Base-by-base conservation (phyloP, 169 alveolate genomes). In the Theileria parva region DNA sequence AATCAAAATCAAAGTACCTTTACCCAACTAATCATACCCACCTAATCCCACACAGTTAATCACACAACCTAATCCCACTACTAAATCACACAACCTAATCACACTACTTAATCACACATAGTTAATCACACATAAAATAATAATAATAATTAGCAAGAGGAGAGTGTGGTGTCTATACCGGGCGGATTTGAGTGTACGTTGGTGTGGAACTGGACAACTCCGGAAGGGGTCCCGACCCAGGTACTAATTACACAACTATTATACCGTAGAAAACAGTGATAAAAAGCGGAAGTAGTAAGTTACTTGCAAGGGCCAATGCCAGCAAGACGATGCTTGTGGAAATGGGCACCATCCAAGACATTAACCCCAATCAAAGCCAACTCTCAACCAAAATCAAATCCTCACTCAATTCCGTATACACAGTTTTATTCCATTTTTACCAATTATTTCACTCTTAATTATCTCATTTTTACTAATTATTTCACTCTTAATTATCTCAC, bases 321-420 rank as follows among this genome's bases (percentile, higher is more conserved):
- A 72, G 90, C 77, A 75, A 77, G 59, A 77, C 80, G 4, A 84
- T 84, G 87, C 74, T 84, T 15, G 86, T 77, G 7, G 86, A 84
- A 69, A 21, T 77, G 32, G 90, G 90, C 0, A 27, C 67, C n/a
- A 84, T 84, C 25, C 86, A 84, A 44, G 70, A 60, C 1, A 74
- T 84, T 25, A 53, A 83, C 13, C 60, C 81, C 3, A 51, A 84
- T 37, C 87, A 84, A 64, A 75, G 81, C 19, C 19, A 72, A 4
- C 17, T 60, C 17, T 86, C 90, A 21, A 77, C 66, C 19, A 6
- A 61, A 12, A 44, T 44, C 53, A 44, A 44, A 44, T 7, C 53
- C 2, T 44, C 1, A 0, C 12, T 44, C 8, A 44, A 44, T 8
- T 4, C 53, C 1, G 53, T 44, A 44, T 55, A 75, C 44, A 63